phyloP scores from a whole-genome alignment of 2,329 filamentous ascomycete genomes.

The Tolypocladium nubicola region DNA sequence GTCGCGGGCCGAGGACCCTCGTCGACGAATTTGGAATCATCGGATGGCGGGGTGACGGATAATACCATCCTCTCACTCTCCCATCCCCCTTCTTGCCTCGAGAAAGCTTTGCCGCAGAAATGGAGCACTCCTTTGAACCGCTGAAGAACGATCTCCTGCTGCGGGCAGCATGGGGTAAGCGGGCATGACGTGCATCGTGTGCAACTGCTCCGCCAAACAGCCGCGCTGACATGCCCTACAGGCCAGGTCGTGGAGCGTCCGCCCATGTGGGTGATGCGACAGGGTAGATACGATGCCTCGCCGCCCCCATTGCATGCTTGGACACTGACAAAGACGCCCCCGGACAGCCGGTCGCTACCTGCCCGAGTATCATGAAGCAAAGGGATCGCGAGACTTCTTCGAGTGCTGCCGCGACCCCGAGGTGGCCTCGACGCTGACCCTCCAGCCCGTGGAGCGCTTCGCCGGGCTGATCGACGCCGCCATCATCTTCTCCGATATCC shows the following conservation, averaged over 20 bases:
- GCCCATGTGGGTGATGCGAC: slow-evolving; percentile 98
- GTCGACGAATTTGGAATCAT: not conserved
- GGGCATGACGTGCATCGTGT: not conserved
- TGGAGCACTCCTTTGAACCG: slow-evolving; percentile 66
- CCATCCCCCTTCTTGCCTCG: not conserved
- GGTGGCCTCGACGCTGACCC: slow-evolving; percentile 82
- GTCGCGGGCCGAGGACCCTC: not conserved
- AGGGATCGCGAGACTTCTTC: slow-evolving; percentile 88
- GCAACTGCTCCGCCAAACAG: slow-evolving; percentile 9
- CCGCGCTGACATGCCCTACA: slow-evolving; percentile 23
- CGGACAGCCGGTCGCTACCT: slow-evolving; percentile 81
- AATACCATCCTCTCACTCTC: not conserved
- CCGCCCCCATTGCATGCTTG: not conserved
- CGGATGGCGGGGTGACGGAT: slow-evolving; percentile 3
- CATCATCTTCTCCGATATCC: slow-evolving; percentile 98
- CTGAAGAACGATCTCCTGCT: slow-evolving; percentile 89
- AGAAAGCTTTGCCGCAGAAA: slow-evolving; percentile 19
- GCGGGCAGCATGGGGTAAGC: slow-evolving; percentile 75
- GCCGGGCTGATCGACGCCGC: slow-evolving; percentile 86
- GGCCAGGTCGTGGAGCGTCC: slow-evolving; percentile 86
- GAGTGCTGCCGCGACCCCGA: slow-evolving; percentile 92
- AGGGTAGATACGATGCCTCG: slow-evolving; percentile 49
- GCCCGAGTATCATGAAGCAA: slow-evolving; percentile 93
- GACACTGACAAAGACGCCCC: not conserved
- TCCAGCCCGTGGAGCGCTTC: slow-evolving; percentile 91